Percentiles rank a stretch among this genome's conserved stretches.
Conservation (phyloP, 73 alveolate species). For the Blepharisma japonicum region DNA sequence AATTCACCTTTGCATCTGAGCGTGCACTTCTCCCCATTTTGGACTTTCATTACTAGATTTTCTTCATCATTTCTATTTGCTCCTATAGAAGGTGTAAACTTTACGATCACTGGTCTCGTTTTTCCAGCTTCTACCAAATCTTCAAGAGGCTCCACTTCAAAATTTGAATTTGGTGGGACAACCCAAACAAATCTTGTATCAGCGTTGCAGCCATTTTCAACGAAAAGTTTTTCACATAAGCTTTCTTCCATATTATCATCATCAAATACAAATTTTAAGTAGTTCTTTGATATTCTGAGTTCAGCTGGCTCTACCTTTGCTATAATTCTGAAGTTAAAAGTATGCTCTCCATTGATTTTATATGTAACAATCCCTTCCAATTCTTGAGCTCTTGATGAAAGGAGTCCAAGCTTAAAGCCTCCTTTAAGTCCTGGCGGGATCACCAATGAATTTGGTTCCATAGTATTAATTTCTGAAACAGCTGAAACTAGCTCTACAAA, state of each 20-base stretch:
- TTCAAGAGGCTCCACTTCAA: slow-evolving; percentile 69
- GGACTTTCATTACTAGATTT: slow-evolving; percentile 72
- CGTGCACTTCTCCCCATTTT: slow-evolving; percentile 74
- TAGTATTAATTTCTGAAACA: slow-evolving; percentile 72
- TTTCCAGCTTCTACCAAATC: slow-evolving; percentile 74
- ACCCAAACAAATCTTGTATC: slow-evolving; percentile 89
- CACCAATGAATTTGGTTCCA: slow-evolving; percentile 83
- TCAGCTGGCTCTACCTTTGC: slow-evolving; percentile 90
- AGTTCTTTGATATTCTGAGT: slow-evolving; percentile 63
- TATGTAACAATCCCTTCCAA: slow-evolving; percentile 82
- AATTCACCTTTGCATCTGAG: slow-evolving; percentile 84
- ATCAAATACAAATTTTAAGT: slow-evolving; percentile 75
- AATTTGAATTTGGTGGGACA: slow-evolving; percentile 59
- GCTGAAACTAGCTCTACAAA: slow-evolving; percentile 84
- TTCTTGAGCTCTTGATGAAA: slow-evolving; percentile 59
- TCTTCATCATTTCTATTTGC: slow-evolving; percentile 86
- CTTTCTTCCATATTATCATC: slow-evolving; percentile 95
- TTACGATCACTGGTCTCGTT: slow-evolving; percentile 58
- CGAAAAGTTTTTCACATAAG: slow-evolving; percentile 74
- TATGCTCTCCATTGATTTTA: slow-evolving; percentile 85
- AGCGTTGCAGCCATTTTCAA: slow-evolving; percentile 96
- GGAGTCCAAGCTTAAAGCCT: slow-evolving; percentile 89
- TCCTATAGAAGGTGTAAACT: slow-evolving; percentile 73
- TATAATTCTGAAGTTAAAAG: slow-evolving; percentile 79
- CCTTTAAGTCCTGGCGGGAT: slow-evolving; percentile 96